phyloP scores from a whole-genome alignment of 768 basidiomycete genomes.

The Sporobolomyces pararoseus region DNA sequence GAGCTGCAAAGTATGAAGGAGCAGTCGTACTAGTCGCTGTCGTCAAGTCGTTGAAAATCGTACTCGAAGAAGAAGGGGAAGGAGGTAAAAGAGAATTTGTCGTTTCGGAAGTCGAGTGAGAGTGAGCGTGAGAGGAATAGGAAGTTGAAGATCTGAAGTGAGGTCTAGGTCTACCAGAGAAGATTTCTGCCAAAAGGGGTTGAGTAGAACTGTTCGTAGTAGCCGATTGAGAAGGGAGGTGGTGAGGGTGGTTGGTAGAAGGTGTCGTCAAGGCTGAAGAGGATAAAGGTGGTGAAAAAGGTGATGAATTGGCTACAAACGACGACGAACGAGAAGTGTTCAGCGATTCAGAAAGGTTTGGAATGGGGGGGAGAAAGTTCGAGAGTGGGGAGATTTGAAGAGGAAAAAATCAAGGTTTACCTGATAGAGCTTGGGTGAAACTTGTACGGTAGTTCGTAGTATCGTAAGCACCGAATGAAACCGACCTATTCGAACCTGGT shows the following conservation, averaged over 20 bases:
- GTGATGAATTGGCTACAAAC: not conserved
- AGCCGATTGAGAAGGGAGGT: not conserved
- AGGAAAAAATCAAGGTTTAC: not conserved
- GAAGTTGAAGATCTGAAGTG: constrained; percentile 32
- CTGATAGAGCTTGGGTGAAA: not conserved
- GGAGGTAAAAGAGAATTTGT: not conserved
- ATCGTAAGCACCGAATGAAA: constrained; percentile 12
- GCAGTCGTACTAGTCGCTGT: constrained; percentile 1
- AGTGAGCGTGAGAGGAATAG: not conserved
- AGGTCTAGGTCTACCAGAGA: constrained; percentile 35
- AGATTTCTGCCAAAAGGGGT: constrained; percentile 38
- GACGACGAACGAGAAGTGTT: not conserved
- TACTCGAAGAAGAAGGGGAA: constrained; percentile 9
- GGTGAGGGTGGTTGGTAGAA: not conserved
- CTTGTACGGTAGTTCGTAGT: not conserved
- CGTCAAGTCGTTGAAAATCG: too few species aligned
- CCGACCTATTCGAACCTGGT: not conserved
- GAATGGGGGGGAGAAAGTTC: not conserved
- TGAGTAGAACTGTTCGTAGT: not conserved
- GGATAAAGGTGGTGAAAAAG: not conserved
- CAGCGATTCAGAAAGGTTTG: too few species aligned
- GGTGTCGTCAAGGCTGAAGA: not conserved
- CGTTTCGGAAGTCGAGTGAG: not conserved
- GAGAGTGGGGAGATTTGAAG: not conserved
- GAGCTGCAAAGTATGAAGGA: constrained; percentile 24